These are phyloP conservation scores for Saturnispora dispora DNA, from an alignment of 805 yeast genomes.

Conservation along the genomic window DNA sequence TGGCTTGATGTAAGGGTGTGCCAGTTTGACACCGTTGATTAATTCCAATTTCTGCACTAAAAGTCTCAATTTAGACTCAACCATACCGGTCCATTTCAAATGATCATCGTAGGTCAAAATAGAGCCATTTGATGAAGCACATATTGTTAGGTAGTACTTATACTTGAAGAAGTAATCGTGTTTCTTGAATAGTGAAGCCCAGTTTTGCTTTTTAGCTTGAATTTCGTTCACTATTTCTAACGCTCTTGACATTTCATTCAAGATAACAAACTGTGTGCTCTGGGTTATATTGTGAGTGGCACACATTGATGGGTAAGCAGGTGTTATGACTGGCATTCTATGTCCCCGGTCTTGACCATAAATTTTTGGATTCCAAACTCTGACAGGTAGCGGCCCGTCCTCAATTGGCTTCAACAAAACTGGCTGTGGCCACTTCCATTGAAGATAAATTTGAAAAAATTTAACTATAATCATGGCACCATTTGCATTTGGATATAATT, in stretches of 20 bases:
- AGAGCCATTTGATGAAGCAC: constrained; percentile 60
- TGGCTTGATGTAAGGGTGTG: constrained; percentile 84
- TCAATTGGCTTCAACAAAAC: constrained; percentile 87
- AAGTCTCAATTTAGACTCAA: constrained; percentile 77
- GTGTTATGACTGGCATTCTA: constrained; percentile 96
- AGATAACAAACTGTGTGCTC: constrained; percentile 76
- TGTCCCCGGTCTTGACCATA: constrained; percentile 87
- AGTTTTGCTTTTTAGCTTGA: constrained; percentile 47
- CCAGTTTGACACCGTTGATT: constrained; percentile 63
- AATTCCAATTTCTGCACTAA: constrained; percentile 78
- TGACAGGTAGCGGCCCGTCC: constrained; percentile 92
- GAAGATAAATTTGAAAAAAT: constrained; percentile 74
- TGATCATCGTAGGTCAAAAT: constrained; percentile 60
- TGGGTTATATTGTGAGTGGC: constrained; percentile 93
- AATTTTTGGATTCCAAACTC: constrained; percentile 93
- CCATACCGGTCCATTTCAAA: constrained; percentile 84
- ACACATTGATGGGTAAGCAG: constrained; percentile 98
- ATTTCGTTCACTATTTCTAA: constrained; percentile 62
- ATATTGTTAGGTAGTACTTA: constrained; percentile 77
- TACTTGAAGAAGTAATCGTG: constrained; percentile 79
- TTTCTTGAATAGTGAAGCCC: constrained; percentile 69
- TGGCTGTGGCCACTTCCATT: constrained; percentile 99
- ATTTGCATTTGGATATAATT: constrained; percentile 91
- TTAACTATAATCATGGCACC: constrained; percentile 85
- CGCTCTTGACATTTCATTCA: constrained; percentile 76